Base-by-base conservation (phyloP, 345 rosid species). In the Rhizophora mangle region DNA sequence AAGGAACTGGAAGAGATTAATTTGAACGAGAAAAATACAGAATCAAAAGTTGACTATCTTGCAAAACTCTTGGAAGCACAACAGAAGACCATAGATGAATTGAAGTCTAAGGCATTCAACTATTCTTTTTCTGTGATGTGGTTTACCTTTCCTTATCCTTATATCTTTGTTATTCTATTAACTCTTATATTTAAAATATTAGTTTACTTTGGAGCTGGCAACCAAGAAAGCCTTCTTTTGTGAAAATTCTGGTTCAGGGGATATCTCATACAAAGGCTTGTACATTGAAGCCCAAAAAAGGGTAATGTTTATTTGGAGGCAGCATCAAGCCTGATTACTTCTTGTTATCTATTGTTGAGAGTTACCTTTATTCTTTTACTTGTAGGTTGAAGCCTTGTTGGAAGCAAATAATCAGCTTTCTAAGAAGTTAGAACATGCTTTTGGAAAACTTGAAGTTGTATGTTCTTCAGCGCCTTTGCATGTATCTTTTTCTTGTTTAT, bases 251-350 rank as follows among this genome's bases (percentile, higher is more conserved):
- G 20, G 53, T 39, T n/a, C 18, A 1, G 80, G 68, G 39, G 75
- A 68, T 54, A 22, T 72, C 61, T 72, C 71, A 37, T 81, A 85
- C 57, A 80, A 73, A 71, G 71, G 66, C 72, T 61, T 83, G 81
- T 85, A 85, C 65, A 62, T 81, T 55, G 83, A 83, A 11, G 80
- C 85, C 32, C 85, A 79, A 73, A 85, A 83, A 79, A 80, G 85
- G 91, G 87, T 83, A 56, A 32, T 21, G 39, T 65, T 37, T 51
- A 31, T 75, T 34, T 3, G 56, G 26, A 4, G 34, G 22, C 55
- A 29, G 65, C 30, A 43, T 56, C 21, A 36, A 43, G 39, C 31
- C 18, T 43, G 5, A 43, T 43, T 13, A 13, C 19, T 3, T 56
- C 5, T 0, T 56, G 31, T 10, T 1, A 52, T 24, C 53, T 21